Conservation (phyloP, 495 filamentous ascomycete genomes). For the Daldinia childiae region DNA sequence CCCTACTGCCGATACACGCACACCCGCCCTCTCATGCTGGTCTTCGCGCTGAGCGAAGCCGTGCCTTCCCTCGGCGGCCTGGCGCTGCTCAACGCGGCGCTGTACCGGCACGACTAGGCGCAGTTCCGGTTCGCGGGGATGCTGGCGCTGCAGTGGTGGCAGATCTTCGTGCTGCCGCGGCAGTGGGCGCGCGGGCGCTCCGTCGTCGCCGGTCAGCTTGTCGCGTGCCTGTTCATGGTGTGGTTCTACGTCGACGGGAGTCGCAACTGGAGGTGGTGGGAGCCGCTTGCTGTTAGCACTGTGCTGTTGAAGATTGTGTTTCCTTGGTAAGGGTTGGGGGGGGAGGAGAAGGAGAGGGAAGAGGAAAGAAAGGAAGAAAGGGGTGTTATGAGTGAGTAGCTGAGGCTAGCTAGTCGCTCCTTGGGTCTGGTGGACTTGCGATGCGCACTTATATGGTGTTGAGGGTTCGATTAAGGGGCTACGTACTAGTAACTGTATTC, state of each 20-base stretch:
- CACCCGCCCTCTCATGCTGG: slow-evolving; percentile 17
- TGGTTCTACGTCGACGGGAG: slow-evolving; percentile 34
- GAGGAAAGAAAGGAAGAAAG: not conserved
- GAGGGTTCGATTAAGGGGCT: not conserved
- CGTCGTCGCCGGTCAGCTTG: slow-evolving; percentile 24
- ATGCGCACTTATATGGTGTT: not conserved
- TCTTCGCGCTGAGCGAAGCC: slow-evolving; percentile 31
- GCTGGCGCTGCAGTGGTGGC: slow-evolving; percentile 37
- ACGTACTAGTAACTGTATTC: slow-evolving; percentile 6
- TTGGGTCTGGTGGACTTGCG: not conserved
- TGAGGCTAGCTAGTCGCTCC: not conserved
- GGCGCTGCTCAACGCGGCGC: slow-evolving; percentile 16
- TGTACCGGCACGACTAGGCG: slow-evolving; percentile 33
- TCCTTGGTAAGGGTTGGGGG: slow-evolving; percentile 25
- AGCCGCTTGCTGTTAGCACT: slow-evolving; percentile 28
- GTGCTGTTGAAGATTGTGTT: slow-evolving; percentile 40
- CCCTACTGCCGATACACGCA: slow-evolving; percentile 34
- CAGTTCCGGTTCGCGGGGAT: slow-evolving; percentile 29
- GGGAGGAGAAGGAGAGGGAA: not conserved
- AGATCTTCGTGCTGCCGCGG: slow-evolving; percentile 37
- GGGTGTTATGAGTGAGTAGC: too few species aligned
- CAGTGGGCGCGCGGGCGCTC: slow-evolving; percentile 26
- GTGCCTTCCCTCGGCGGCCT: slow-evolving; percentile 14
- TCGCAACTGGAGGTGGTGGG: slow-evolving; percentile 31
- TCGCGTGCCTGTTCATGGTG: slow-evolving; percentile 36